Evolutionary conservation across 768 basidiomycete genomes (phyloP), one percentile per base, ranked within the genome.

Genomic region (Baorangia bicolor): DNA sequence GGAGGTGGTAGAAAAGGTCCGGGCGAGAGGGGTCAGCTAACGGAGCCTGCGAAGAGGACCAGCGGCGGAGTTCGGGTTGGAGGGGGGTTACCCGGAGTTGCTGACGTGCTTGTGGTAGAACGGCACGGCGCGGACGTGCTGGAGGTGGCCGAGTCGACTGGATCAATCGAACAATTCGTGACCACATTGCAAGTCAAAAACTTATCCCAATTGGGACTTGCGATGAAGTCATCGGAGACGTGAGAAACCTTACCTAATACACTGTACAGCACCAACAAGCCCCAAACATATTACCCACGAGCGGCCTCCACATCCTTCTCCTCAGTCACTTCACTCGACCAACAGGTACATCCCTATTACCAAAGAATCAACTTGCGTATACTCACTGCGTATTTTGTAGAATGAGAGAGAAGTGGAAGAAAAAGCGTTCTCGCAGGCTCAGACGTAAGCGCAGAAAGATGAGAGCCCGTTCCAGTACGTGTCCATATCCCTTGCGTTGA

Each of bases 371-470:
- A 20, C 5, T 3, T 25, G 21, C 6, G 2, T 25, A 38, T 34
- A 16, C 49, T 64, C 49, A 69, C 16, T 0, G 2, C 13, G 0
- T 23, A 33, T 20, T 12, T 18, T n/a, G 14, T 51, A 88, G 83
- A 62, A 93, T 92, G 91, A 91, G 91, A 90, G 91, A 92, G 77
- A 93, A 93, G 87, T 93, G 91, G 91, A 92, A 92, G 86, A 94
- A 94, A 79, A 94, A 94, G 82, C 84, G 91, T 73, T 91, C 91
- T 62, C 86, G 91, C 74, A 90, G 92, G 72, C 92, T 94, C 79
- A 82, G 92, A 72, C 88, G 91, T 76, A 94, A 94, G 71, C 89
- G 91, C 81, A 87, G 91, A 88, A 94, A 94, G 83, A 93, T 93
- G 91, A 85, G 91, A 74, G 91, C 91, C 60, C 91, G 91, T 77